A percentile compares a stretch with the other conserved stretches of the same genome.
These are phyloP conservation scores for Brassica balearica DNA, from an alignment of 441 rosid genomes.

Conservation along the genomic window DNA sequence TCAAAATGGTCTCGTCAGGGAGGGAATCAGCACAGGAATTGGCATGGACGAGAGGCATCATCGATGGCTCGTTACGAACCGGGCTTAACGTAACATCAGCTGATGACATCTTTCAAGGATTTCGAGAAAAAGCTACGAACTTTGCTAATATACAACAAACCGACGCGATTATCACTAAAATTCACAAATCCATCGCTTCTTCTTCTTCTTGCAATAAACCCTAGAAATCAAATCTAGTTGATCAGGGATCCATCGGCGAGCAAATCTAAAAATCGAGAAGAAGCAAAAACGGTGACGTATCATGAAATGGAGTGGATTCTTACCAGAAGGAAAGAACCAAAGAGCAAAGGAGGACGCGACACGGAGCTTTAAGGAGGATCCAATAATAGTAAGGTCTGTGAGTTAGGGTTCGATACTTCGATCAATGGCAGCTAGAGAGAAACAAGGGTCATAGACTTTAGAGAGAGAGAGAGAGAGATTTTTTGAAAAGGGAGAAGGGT, in stretches of 20 bases:
- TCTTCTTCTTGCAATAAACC: conserved; percentile 26
- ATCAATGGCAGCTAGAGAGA: conserved; percentile 42
- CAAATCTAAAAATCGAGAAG: background rate
- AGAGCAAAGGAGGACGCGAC: conserved; percentile 27
- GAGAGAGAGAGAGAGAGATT: conserved; percentile 12
- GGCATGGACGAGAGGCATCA: conserved; percentile 39
- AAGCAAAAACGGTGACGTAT: conserved; percentile 24
- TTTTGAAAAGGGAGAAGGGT: background rate
- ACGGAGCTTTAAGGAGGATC: conserved; percentile 39
- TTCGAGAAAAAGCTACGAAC: conserved; percentile 14
- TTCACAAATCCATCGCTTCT: conserved; percentile 39
- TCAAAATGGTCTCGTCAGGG: conserved; percentile 59
- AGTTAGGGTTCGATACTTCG: conserved; percentile 23
- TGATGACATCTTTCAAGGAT: conserved; percentile 49
- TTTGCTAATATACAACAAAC: conserved; percentile 25
- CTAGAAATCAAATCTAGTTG: conserved; percentile 23
- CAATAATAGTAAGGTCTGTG: conserved; percentile 30
- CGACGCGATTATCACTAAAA: conserved; percentile 15
- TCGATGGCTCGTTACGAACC: conserved; percentile 48
- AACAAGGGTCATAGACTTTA: conserved; percentile 36
- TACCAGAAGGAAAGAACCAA: conserved; percentile 48
- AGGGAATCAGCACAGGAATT: conserved; percentile 32
- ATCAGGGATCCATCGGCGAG: conserved; percentile 17
- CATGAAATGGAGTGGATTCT: conserved; percentile 42
- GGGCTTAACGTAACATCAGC: conserved; percentile 61